Percentiles rank a stretch among this genome's conserved stretches.
Conservation (phyloP, 2,329 filamentous ascomycete species). For the Pseudogymnoascus sp. region DNA sequence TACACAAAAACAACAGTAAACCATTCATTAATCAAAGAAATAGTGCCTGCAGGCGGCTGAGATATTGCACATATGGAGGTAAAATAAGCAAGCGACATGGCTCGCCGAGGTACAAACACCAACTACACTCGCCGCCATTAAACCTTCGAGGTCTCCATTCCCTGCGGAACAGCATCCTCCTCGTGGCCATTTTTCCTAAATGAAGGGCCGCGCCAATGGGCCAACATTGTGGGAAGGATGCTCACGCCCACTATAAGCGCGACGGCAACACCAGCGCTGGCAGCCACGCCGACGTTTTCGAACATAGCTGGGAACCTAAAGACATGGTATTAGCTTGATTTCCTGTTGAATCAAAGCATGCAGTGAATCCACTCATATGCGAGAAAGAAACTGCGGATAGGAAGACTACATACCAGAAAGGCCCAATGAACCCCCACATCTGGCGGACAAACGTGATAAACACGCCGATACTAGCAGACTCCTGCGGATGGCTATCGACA, state of each 20-base stretch:
- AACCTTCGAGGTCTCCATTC: neutral
- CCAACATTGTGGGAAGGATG: constrained; percentile 25
- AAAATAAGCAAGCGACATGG: neutral
- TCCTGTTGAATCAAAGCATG: neutral
- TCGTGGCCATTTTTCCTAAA: neutral
- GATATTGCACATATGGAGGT: neutral
- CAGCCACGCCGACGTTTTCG: constrained; percentile 25
- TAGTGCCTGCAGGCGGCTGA: neutral
- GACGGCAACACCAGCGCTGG: constrained; percentile 29
- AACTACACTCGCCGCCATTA: neutral
- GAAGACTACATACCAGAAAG: constrained; percentile 17
- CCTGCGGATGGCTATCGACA: constrained; percentile 46
- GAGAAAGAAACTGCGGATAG: neutral
- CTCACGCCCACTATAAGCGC: constrained; percentile 30
- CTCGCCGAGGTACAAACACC: neutral
- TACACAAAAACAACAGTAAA: neutral
- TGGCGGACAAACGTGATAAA: constrained; percentile 50
- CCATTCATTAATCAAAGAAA: neutral
- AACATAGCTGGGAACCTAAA: constrained; percentile 33
- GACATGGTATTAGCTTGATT: constrained; percentile 12
- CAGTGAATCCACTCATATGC: neutral
- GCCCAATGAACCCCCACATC: constrained; percentile 38
- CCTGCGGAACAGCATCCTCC: neutral
- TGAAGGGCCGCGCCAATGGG: constrained; percentile 21
- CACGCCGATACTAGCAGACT: constrained; percentile 46